Evolutionary conservation across 2,329 filamentous ascomycete species (phyloP).

Genomic region (Colletotrichum sp.): DNA sequence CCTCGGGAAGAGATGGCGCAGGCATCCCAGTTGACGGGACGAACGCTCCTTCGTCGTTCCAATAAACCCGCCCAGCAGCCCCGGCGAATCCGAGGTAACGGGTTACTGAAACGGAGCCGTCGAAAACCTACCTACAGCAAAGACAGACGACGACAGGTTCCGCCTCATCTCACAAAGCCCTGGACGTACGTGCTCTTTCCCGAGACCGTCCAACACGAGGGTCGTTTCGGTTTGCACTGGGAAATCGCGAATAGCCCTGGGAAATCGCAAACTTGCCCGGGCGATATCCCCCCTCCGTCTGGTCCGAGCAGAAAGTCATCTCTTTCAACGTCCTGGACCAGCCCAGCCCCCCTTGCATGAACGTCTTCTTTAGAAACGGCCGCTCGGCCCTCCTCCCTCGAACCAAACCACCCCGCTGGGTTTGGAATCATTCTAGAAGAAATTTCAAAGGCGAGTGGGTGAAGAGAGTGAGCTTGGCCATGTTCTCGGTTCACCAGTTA

Average conservation of each 20-base stretch:
- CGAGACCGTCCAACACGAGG: not conserved
- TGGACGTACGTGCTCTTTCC: not conserved
- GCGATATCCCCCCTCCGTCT: not conserved
- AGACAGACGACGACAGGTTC: not conserved
- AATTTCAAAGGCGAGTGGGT: not conserved
- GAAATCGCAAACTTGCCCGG: not conserved
- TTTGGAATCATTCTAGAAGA: slow-evolving; percentile 6
- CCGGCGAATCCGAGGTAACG: not conserved
- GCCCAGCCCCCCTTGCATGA: not conserved
- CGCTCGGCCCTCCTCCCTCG: not conserved
- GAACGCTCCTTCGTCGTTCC: not conserved
- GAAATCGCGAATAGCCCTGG: not conserved
- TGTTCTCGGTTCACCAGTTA: not conserved
- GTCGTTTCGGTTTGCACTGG: not conserved
- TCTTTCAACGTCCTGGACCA: not conserved
- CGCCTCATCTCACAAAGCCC: not conserved
- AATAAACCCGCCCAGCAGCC: not conserved
- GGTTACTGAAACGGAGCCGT: not conserved
- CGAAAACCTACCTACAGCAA: not conserved
- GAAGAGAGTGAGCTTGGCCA: not conserved
- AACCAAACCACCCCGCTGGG: not conserved
- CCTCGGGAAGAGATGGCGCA: not conserved
- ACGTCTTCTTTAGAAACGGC: not conserved
- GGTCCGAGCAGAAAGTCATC: not conserved
- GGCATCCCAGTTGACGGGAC: not conserved